Evolutionary conservation across 768 basidiomycete genomes (phyloP).

Genomic region (Lactarius sp.): DNA sequence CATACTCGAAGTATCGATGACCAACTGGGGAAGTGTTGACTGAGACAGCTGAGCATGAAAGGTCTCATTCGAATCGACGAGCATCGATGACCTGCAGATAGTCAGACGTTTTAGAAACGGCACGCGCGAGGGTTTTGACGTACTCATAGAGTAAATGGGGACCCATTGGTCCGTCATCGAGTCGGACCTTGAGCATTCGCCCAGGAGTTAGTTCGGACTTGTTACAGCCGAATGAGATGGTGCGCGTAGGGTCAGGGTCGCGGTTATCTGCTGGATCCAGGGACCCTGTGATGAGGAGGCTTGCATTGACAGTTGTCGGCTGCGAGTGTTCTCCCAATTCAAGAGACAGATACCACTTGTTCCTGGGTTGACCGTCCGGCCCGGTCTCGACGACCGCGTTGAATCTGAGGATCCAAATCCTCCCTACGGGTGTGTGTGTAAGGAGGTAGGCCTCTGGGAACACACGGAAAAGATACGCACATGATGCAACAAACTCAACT

Average conservation of each 20-base stretch:
- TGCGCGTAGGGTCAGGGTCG: neutral
- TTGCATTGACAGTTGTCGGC: conserved; percentile 27
- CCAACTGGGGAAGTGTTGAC: conserved; percentile 4
- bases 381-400: conserved; percentile 21
- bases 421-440: conserved; percentile 33
- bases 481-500: conserved; percentile 64
- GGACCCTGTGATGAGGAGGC: conserved; percentile 4
- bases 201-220: conserved; percentile 4
- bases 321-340: conserved; percentile 56
- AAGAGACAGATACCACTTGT: conserved; percentile 47
- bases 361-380: conserved; percentile 21
- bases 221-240: neutral
- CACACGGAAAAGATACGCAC: conserved; percentile 28
- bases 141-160: conserved; percentile 50
- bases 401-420: conserved; percentile 57
- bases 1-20: conserved; percentile 1
- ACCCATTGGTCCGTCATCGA: conserved; percentile 15
- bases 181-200: conserved; percentile 3
- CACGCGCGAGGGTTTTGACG: conserved; percentile 25
- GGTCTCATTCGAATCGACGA: conserved; percentile 26
- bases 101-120: neutral
- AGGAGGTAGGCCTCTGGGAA: neutral
- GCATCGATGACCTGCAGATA: conserved; percentile 28
- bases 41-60: conserved; percentile 28
- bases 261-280: neutral